Evolutionary conservation across 2,329 filamentous ascomycete genomes (phyloP).

Genomic region (Neonectria sp.): DNA sequence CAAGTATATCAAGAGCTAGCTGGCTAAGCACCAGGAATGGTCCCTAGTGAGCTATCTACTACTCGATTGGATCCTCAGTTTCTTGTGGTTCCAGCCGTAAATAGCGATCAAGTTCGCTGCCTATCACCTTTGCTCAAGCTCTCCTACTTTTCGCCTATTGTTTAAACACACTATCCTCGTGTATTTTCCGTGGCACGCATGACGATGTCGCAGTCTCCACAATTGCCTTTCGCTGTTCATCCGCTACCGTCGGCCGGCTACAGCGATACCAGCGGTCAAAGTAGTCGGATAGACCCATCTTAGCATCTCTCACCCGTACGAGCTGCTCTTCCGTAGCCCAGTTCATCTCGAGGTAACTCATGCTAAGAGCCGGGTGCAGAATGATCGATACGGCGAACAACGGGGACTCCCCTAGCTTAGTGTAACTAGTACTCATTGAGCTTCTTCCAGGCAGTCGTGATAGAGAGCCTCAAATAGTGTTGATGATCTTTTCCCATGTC

Average conservation of each 20-base stretch:
- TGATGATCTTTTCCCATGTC: too few relatives aligned
- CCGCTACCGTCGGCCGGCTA: neutral
- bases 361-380: neutral
- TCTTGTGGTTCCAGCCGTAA: conserved; percentile 19
- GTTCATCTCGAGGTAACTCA: conserved; percentile 1
- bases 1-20: conserved; percentile 20
- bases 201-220: neutral
- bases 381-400: conserved; percentile 6
- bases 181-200: neutral
- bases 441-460: neutral
- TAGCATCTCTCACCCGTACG: conserved; percentile 8
- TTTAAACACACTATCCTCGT: neutral
- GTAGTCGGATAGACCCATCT: neutral
- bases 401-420: conserved; percentile 3
- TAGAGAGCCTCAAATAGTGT: too few relatives aligned
- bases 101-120: neutral
- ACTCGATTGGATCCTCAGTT: conserved; percentile 21
- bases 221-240: neutral
- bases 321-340: conserved; percentile 4
- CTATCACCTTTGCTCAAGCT: neutral
- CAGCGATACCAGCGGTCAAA: conserved; percentile 5
- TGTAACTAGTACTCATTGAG: neutral
- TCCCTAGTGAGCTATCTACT: conserved; percentile 14
- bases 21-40: conserved; percentile 10
- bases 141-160: neutral